Conservation (phyloP, 2,329 filamentous ascomycete species). For the Cladophialophora immunda region DNA sequence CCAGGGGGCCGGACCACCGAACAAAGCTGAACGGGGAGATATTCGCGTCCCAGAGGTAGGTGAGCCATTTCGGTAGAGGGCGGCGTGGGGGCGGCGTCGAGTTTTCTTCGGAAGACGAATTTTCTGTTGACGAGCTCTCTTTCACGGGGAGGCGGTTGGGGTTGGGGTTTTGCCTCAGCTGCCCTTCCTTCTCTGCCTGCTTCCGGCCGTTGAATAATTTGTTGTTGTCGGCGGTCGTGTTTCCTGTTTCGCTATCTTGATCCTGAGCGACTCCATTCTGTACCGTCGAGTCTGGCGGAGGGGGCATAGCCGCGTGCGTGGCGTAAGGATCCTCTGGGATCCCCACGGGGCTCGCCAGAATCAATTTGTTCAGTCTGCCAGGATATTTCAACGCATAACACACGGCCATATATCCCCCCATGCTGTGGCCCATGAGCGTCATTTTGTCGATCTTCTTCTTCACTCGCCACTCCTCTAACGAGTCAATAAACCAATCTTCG, state of each 20-base stretch:
- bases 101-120: constrained; percentile 41
- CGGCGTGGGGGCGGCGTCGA: constrained; percentile 60
- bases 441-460: constrained; percentile 90
- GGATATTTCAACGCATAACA: constrained; percentile 98
- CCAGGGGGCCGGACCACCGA: constrained; percentile 85
- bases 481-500: constrained; percentile 95
- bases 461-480: constrained; percentile 93
- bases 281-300: constrained; percentile 80
- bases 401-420: constrained; percentile 93
- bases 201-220: constrained; percentile 62
- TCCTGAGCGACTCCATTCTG: constrained; percentile 54
- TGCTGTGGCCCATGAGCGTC: constrained; percentile 88
- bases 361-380: constrained; percentile 91
- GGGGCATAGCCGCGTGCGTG: constrained; percentile 79
- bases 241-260: constrained; percentile 41
- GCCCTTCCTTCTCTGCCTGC: constrained; percentile 46
- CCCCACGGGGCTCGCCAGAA: constrained; percentile 91
- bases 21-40: constrained; percentile 93
- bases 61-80: constrained; percentile 83
- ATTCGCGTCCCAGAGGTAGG: constrained; percentile 96
- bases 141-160: constrained; percentile 27
- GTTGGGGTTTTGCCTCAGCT: constrained; percentile 33
- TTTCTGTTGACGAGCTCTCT: constrained; percentile 1
- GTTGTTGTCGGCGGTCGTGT: constrained; percentile 58
- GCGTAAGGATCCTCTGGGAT: constrained; percentile 95